A percentile compares a stretch with the other conserved stretches of the same genome.
phyloP scores from a whole-genome alignment of 2,329 filamentous ascomycete species.

The Westerdykella sp. region DNA sequence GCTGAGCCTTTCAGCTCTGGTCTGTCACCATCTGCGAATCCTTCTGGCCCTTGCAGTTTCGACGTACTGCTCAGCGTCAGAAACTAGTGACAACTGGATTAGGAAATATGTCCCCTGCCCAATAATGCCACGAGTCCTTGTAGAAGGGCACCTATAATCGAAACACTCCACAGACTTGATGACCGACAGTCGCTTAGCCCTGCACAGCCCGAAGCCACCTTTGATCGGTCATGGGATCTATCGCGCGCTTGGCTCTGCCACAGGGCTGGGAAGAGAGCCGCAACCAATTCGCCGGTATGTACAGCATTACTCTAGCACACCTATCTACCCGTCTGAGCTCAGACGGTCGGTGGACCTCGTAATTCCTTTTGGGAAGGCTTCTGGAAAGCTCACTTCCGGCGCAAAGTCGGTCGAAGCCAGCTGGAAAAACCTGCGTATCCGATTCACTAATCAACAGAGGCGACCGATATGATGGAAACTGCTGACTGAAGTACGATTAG shows the following conservation, averaged over 20 bases:
- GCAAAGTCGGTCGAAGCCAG: too few species aligned
- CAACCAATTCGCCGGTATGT: too few species aligned
- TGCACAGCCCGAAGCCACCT: slow-evolving; percentile 5
- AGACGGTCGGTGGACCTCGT: slow-evolving; percentile 1
- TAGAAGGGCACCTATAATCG: too few species aligned
- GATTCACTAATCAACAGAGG: slow-evolving; percentile 10
- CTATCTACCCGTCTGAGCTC: slow-evolving; percentile 11
- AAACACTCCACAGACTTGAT: too few species aligned
- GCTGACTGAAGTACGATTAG: slow-evolving; percentile 11
- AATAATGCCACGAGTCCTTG: too few species aligned
- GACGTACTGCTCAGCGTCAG: slow-evolving; percentile 2
- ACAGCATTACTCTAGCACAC: too few species aligned
- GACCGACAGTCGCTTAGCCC: slow-evolving; percentile 6
- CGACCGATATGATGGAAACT: slow-evolving; percentile 7
- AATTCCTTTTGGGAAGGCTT: slow-evolving; percentile 18
- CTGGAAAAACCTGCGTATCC: too few species aligned
- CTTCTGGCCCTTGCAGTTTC: slow-evolving; percentile 1
- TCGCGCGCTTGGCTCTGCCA: too few species aligned
- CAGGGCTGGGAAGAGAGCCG: too few species aligned
- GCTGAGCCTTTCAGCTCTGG: slow-evolving; percentile 1
- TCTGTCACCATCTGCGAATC: background rate
- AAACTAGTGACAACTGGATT: slow-evolving; percentile 6
- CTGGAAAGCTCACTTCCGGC: slow-evolving; percentile 12
- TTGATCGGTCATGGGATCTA: background rate
- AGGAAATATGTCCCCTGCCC: slow-evolving; percentile 1